These are phyloP conservation scores for Lentinus brumalis DNA, from an alignment of 768 basidiomycete species.

Conservation along the genomic window DNA sequence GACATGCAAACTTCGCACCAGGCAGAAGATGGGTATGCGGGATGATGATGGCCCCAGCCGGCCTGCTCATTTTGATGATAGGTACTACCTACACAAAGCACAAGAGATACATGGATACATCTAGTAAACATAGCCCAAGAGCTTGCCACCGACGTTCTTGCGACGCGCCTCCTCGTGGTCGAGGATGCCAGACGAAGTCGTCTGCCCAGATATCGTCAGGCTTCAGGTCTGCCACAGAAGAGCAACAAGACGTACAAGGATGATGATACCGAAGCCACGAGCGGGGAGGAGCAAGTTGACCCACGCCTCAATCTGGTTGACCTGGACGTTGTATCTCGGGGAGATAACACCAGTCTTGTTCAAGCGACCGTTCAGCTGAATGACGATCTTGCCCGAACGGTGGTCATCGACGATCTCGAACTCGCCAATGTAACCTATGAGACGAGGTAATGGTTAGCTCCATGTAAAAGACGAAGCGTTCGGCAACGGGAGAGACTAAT, in stretches of 20 bases:
- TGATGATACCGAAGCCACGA: constrained; percentile 95
- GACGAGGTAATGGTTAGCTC: not conserved
- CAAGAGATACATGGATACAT: constrained; percentile 18
- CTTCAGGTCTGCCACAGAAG: not conserved
- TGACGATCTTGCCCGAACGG: constrained; percentile 95
- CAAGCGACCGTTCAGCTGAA: constrained; percentile 96
- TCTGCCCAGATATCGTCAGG: constrained; percentile 45
- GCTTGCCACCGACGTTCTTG: constrained; percentile 96
- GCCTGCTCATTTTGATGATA: constrained; percentile 17
- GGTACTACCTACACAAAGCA: constrained; percentile 17
- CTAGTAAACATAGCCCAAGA: constrained; percentile 92
- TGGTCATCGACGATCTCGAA: constrained; percentile 99
- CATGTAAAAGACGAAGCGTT: not conserved
- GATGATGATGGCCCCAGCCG: constrained; percentile 9
- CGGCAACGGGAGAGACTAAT: not conserved
- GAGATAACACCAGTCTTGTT: constrained; percentile 99
- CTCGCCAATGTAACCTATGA: constrained; percentile 92
- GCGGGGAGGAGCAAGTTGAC: constrained; percentile 96
- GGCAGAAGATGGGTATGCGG: not conserved
- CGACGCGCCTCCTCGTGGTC: constrained; percentile 99
- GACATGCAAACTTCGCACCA: too few species aligned
- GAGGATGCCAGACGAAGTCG: constrained; percentile 96
- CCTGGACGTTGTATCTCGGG: constrained; percentile 97
- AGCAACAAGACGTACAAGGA: constrained; percentile 62
- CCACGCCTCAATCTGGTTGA: constrained; percentile 91